phyloP scores from a whole-genome alignment of 1,139 yeast genomes.

The Diutina scorzettiae region DNA sequence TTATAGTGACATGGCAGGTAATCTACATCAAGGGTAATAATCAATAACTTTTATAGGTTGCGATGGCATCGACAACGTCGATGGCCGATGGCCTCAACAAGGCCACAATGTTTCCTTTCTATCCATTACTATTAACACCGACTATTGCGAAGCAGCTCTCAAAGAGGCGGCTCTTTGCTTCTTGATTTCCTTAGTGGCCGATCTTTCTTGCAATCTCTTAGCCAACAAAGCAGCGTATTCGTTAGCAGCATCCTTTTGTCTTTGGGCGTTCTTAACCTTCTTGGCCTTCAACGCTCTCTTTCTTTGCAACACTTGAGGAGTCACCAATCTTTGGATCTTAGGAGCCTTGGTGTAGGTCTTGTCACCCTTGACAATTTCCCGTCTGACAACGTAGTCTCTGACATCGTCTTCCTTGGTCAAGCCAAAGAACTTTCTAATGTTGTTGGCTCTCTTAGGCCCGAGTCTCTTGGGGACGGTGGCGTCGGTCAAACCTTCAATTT shows the following conservation, averaged over 20 bases:
- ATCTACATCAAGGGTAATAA: too few species aligned
- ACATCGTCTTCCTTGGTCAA: conserved; percentile 96
- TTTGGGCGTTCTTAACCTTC: conserved; percentile 95
- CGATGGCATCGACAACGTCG: too few species aligned
- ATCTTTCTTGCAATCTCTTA: conserved; percentile 95
- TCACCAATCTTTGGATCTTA: conserved; percentile 98
- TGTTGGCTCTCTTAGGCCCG: conserved; percentile 99
- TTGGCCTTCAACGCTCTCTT: conserved; percentile 93
- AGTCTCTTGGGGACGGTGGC: conserved; percentile 94
- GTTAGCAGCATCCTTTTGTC: conserved; percentile 99
- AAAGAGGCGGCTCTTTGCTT: conserved; percentile 99
- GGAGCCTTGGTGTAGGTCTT: conserved; percentile 99
- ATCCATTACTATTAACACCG: conserved; percentile 5
- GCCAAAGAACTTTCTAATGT: conserved; percentile 99
- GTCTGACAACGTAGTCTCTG: conserved; percentile 70
- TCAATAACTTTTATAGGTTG: too few species aligned
- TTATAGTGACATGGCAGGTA: too few species aligned
- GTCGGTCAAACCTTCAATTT: conserved; percentile 94
- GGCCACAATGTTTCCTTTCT: too few species aligned
- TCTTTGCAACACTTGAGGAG: conserved; percentile 99
- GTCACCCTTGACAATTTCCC: conserved; percentile 97
- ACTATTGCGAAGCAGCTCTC: conserved; percentile 43
- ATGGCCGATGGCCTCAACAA: too few species aligned
- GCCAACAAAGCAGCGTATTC: conserved; percentile 99
- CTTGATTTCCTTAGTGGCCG: conserved; percentile 94